Base-by-base conservation (phyloP, 31 red algal genomes). In the Odonthalia washingtoniensis region DNA sequence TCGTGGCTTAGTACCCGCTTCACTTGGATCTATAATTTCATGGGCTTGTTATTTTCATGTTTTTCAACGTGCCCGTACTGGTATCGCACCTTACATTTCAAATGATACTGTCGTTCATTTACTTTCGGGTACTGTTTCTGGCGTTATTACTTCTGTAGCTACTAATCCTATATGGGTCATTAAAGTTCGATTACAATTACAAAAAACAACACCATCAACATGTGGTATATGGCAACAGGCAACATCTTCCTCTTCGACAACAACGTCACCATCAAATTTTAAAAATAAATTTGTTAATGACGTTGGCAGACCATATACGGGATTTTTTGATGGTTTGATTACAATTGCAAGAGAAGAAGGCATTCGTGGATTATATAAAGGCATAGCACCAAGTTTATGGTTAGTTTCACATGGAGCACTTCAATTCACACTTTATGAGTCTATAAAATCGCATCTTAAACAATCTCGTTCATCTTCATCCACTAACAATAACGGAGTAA, bases 141-240 rank as follows among this genome's bases (percentile, higher is more conserved):
- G 97, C 38, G 90, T 94, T 21, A 77, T 99, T 62, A 91, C 97
- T 4, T 87, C 97, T 14, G 82, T 91, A 39, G 31, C 96, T 32
- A 99, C 97, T 14, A 96, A 94, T 89, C 97, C 97, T 2, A 86
- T 99, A 73, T 94, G 96, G 82, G 97, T 99, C 52, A 85, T 99
- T 69, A 99, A 99, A 79, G 96, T 94, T 6, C 95, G 92, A 43
- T 70, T 94, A 24, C 91, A 94, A 75, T 83, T 83, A 5, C 87
- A 83, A 9, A 83, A 83, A 74, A 80, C 79, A 2, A 82, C 83
- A 44, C 53, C 83, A 34, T 77, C 87, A 17, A 83, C 83, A 0
- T 76, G 78, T 28, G 90, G 87, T 30, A 86, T 87, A 17, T 74
- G 87, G n/a, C 75, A 69, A 43, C 46, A 92, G 36, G 94, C 94